Conservation (phyloP, 1,139 yeast genomes). For the Scheffersomyces quercinus region DNA sequence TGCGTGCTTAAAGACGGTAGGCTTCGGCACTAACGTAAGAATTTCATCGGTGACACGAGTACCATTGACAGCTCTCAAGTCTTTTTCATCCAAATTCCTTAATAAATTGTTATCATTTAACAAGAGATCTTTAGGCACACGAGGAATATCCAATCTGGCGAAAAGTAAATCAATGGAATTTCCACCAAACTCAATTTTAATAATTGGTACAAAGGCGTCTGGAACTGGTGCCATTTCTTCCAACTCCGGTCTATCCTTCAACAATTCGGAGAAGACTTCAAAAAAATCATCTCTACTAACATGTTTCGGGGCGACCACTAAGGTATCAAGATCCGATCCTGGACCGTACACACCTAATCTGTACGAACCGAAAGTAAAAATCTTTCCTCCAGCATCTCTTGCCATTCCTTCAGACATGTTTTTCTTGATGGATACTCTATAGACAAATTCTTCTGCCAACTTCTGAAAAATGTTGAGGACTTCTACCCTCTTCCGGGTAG, state of each 20-base stretch:
- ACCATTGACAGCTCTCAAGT: slow-evolving; percentile 86
- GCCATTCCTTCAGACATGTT: slow-evolving; percentile 99
- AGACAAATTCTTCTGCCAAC: slow-evolving; percentile 78
- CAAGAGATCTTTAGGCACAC: slow-evolving; percentile 72
- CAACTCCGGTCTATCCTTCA: slow-evolving; percentile 71
- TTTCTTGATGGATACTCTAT: slow-evolving; percentile 70
- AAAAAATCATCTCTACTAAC: slow-evolving; percentile 91
- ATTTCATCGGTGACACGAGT: slow-evolving; percentile 97
- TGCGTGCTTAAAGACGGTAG: slow-evolving; percentile 90
- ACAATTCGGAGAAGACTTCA: slow-evolving; percentile 65
- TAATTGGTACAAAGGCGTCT: slow-evolving; percentile 95
- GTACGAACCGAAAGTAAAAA: slow-evolving; percentile 93
- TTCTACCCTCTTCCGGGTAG: slow-evolving; percentile 74
- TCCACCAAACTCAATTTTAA: slow-evolving; percentile 82
- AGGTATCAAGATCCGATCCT: slow-evolving; percentile 95
- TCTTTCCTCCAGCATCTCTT: slow-evolving; percentile 93
- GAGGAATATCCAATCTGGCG: slow-evolving; percentile 79
- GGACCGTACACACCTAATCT: slow-evolving; percentile 96
- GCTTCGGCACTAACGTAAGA: slow-evolving; percentile 83
- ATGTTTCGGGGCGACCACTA: slow-evolving; percentile 94
- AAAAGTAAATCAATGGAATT: slow-evolving; percentile 87
- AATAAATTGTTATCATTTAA: slow-evolving; percentile 82
- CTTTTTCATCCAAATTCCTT: slow-evolving; percentile 86
- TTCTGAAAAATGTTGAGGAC: slow-evolving; percentile 71
- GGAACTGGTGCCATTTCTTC: slow-evolving; percentile 93